Evolutionary conservation across 1,284 basidiomycete genomes (phyloP).

Genomic region (Heliocybe sulcata): DNA sequence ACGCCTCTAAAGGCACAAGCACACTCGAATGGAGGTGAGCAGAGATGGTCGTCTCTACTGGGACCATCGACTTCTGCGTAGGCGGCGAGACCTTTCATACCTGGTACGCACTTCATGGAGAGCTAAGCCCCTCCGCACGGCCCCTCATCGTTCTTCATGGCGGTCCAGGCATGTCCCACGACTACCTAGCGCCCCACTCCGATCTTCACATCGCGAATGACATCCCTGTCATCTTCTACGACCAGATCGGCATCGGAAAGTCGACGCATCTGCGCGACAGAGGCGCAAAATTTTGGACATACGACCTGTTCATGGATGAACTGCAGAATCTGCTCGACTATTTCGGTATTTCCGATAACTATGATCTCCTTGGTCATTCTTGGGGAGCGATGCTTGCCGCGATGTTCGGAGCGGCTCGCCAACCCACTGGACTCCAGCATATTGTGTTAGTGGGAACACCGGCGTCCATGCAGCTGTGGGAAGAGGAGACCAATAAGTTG

Average conservation of each 20-base stretch:
- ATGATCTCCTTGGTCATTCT: too few relatives aligned
- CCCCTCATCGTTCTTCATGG: slow-evolving; percentile 30
- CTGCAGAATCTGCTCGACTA: slow-evolving; percentile 34
- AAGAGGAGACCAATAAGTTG: too few relatives aligned
- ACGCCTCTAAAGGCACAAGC: background rate
- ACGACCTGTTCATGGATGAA: slow-evolving; percentile 36
- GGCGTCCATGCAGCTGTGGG: slow-evolving; percentile 14
- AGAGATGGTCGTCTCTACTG: background rate
- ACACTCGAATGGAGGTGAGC: background rate
- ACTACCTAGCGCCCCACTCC: slow-evolving; percentile 20
- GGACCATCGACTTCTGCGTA: slow-evolving; percentile 12
- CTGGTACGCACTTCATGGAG: slow-evolving; percentile 26
- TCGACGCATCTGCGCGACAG: slow-evolving; percentile 40
- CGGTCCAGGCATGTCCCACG: slow-evolving; percentile 20
- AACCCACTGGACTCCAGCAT: too few relatives aligned
- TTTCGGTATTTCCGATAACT: slow-evolving; percentile 14
- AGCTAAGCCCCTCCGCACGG: slow-evolving; percentile 13
- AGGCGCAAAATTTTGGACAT: slow-evolving; percentile 35
- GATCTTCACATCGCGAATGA: too few relatives aligned
- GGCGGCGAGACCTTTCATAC: slow-evolving; percentile 20
- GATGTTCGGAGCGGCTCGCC: too few relatives aligned
- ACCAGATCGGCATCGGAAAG: slow-evolving; percentile 37
- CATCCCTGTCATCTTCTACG: slow-evolving; percentile 38
- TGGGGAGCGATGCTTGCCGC: too few relatives aligned
- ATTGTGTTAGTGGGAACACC: too few relatives aligned